Percentiles rank a stretch among this genome's conserved stretches.
Evolutionary conservation across 2,329 filamentous ascomycete species (phyloP).

Genomic region (Ophiostoma pallidulum): DNA sequence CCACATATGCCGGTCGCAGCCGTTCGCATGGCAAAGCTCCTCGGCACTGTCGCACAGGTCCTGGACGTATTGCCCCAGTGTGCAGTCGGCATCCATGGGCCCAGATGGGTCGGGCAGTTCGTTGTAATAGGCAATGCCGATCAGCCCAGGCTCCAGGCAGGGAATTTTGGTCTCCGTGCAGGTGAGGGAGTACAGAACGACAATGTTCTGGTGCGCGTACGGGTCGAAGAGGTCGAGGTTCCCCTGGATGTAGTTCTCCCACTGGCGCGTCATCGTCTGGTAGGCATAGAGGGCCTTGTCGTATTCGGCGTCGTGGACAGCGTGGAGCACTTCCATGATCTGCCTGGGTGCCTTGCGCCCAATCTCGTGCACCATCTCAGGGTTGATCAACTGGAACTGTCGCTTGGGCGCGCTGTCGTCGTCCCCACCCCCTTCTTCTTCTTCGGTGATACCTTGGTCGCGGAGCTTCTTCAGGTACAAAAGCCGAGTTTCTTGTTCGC

Average conservation of each 20-base stretch:
- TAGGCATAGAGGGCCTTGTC: constrained; percentile 92
- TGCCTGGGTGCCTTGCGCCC: constrained; percentile 72
- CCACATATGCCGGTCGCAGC: constrained; percentile 79
- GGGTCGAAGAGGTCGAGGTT: constrained; percentile 88
- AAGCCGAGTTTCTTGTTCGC: constrained; percentile 80
- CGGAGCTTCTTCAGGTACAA: constrained; percentile 73
- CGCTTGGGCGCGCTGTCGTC: constrained; percentile 56
- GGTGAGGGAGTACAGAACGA: constrained; percentile 85
- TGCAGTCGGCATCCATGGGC: constrained; percentile 74
- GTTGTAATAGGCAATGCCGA: constrained; percentile 87
- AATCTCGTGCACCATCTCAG: constrained; percentile 86
- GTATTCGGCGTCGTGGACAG: constrained; percentile 93
- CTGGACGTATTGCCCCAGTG: constrained; percentile 89
- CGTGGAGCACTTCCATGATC: constrained; percentile 86
- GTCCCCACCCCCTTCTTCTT: constrained; percentile 38
- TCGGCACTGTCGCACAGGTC: constrained; percentile 71
- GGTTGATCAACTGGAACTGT: constrained; percentile 82
- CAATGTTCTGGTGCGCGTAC: constrained; percentile 91
- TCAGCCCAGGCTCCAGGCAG: constrained; percentile 81
- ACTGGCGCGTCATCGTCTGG: constrained; percentile 85
- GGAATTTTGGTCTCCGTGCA: constrained; percentile 91
- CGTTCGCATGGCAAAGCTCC: constrained; percentile 69
- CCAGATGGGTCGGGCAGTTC: constrained; percentile 61
- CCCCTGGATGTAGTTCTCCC: constrained; percentile 89
- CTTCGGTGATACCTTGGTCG: constrained; percentile 60